Conservation (phyloP, 2,329 filamentous ascomycete genomes). For the Dactylonectria macrodidyma region DNA sequence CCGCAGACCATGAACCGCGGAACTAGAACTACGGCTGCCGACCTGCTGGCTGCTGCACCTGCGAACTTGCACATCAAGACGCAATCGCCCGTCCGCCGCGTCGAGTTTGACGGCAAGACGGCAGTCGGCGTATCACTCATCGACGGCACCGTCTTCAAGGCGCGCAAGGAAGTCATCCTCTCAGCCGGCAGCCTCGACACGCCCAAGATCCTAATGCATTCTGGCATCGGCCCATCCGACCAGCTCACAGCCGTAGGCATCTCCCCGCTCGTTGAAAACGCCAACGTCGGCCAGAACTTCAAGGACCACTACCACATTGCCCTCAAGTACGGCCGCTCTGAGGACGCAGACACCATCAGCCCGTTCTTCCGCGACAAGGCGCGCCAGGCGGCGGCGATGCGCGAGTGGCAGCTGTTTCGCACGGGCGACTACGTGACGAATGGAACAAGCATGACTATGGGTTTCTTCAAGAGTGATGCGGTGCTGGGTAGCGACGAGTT, state of each 20-base stretch:
- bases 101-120: slow-evolving; percentile 25
- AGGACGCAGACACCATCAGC: slow-evolving; percentile 24
- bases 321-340: slow-evolving; percentile 34
- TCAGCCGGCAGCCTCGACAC: slow-evolving; percentile 37
- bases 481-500: slow-evolving; percentile 32
- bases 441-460: slow-evolving; percentile 36
- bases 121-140: slow-evolving; percentile 28
- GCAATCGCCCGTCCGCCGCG: slow-evolving; percentile 22
- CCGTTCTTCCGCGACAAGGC: slow-evolving; percentile 36
- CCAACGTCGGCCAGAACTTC: slow-evolving; percentile 30
- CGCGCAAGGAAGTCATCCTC: slow-evolving; percentile 34
- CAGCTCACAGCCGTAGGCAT: slow-evolving; percentile 24
- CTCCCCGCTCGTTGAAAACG: slow-evolving; percentile 17
- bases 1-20: slow-evolving; percentile 33
- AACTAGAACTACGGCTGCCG: slow-evolving; percentile 30
- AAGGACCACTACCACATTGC: slow-evolving; percentile 37
- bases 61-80: slow-evolving; percentile 32
- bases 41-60: slow-evolving; percentile 24
- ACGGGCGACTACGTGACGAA: slow-evolving; percentile 32
- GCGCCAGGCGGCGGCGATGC: slow-evolving; percentile 29
- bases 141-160: slow-evolving; percentile 25
- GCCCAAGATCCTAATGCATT: slow-evolving; percentile 38
- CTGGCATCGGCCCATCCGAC: slow-evolving; percentile 28
- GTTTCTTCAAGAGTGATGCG: slow-evolving; percentile 36
- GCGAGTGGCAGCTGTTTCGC: slow-evolving; percentile 34